Evolutionary conservation across 139 green algal genomes (phyloP).

Genomic region (Zygnema circumcarinatum): DNA sequence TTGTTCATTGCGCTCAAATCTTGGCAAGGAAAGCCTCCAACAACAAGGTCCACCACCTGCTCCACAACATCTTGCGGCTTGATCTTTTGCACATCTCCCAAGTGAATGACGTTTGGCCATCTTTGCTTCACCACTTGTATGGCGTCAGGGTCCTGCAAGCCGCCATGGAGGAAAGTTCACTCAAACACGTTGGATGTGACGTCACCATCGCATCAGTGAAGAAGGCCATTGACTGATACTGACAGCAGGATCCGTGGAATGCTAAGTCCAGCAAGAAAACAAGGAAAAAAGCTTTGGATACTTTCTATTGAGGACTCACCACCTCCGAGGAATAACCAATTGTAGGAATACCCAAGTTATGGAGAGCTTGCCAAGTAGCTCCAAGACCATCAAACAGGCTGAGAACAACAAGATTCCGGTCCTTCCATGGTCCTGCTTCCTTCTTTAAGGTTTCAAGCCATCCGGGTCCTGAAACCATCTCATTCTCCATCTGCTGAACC

Average conservation of each 20-base stretch:
- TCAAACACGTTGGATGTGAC: too few species aligned
- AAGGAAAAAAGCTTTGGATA: too few species aligned
- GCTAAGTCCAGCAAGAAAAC: too few species aligned
- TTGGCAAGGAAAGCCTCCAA: constrained; percentile 49
- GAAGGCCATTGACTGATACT: too few species aligned
- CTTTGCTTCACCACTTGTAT: constrained; percentile 17
- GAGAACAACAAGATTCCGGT: constrained; percentile 23
- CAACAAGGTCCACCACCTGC: constrained; percentile 34
- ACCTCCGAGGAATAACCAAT: constrained; percentile 30
- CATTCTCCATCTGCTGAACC: constrained; percentile 1
- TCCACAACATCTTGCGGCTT: neutral
- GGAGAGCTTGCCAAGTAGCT: constrained; percentile 35
- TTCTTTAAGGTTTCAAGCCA: neutral
- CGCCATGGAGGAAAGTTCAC: too few species aligned
- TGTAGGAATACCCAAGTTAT: constrained; percentile 6
- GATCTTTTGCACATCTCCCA: constrained; percentile 31
- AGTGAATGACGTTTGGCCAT: constrained; percentile 21
- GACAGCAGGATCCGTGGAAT: too few species aligned
- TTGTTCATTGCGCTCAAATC: constrained; percentile 35
- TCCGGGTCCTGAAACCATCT: neutral
- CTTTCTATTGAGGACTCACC: constrained; percentile 12
- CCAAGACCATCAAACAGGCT: constrained; percentile 45
- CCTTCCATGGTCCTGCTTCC: constrained; percentile 23
- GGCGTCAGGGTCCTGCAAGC: constrained; percentile 3
- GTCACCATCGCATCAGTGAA: too few species aligned